phyloP scores from a whole-genome alignment of 352 stramenopile species.

The Aphanomyces cochlioides region DNA sequence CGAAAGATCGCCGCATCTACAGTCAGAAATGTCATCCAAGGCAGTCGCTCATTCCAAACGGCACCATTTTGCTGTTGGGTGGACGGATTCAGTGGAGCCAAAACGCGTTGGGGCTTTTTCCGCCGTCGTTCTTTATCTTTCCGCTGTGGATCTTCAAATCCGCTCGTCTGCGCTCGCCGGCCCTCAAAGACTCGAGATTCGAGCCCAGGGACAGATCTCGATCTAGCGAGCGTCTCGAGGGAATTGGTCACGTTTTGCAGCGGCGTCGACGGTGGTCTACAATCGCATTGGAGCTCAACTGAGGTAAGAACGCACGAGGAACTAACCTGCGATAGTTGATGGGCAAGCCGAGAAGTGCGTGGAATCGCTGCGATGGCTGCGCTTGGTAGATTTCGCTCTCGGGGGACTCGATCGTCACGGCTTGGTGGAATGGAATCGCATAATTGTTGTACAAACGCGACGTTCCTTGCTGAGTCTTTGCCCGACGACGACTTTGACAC shows the following conservation, averaged over 20 bases:
- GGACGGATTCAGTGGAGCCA: too few species aligned
- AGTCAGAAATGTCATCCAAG: neutral
- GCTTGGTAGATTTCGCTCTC: slow-evolving; percentile 17
- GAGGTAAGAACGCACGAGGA: neutral
- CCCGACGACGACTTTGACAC: neutral
- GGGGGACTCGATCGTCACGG: neutral
- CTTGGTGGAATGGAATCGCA: slow-evolving; percentile 1
- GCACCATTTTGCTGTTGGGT: too few species aligned
- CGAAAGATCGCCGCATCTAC: slow-evolving; percentile 12
- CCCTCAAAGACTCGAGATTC: too few species aligned
- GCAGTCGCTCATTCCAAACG: too few species aligned
- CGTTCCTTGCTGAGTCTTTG: slow-evolving; percentile 4
- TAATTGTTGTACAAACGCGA: neutral
- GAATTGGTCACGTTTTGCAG: neutral
- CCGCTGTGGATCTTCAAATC: too few species aligned
- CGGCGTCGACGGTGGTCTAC: neutral
- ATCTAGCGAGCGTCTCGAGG: neutral
- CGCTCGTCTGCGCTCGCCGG: too few species aligned
- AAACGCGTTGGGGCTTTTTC: too few species aligned
- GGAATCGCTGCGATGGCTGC: slow-evolving; percentile 20
- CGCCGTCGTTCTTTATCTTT: too few species aligned
- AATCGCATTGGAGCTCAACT: neutral
- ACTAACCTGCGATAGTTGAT: slow-evolving; percentile 17
- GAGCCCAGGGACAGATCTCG: neutral
- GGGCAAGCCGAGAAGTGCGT: slow-evolving; percentile 10